Base-by-base conservation (phyloP, 2,329 filamentous ascomycete genomes). In the Aspergillus neoniger region DNA sequence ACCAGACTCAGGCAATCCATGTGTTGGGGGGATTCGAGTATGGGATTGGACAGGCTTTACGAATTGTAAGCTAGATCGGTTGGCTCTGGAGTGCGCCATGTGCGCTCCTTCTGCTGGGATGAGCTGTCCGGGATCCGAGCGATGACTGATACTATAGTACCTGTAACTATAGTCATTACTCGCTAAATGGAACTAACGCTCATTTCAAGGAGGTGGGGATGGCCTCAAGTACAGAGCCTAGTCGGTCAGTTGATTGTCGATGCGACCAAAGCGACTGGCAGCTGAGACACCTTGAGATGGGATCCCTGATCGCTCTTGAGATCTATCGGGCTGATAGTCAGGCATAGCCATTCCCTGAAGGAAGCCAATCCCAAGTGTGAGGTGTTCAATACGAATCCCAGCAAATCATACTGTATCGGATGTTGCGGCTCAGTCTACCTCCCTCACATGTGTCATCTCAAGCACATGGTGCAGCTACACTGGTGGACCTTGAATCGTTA, bases 1-100 rank as follows among this genome's bases (percentile, higher is more conserved):
- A 55, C 30, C 17, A 19, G 14, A 43, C 30, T 55, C 39, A 47
- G 53, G 53, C 53, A 55, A n/a, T 43, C 28, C 30, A 47, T 36
- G 53, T 21, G 53, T 36, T 47, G 41, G 39, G 19, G 12, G 25
- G 21, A 15, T 32, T 10, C 15, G 14, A 41, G n/a, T 5, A 1
- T 30, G 25, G 23, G 43, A 43, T 14, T 55, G 53, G 30, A 25
- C 39, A 21, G 23, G 28, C 7, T 36, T 47, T 21, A 21, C 53
- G 21, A n/a, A 39, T 21, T 32, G 28, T 43, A 14, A 47, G 25
- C 25, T 30, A 50, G 17, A 30, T 17, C 7, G n/a, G 25, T 30
- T 15, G 8, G 15, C 47, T 28, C 12, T 32, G 25, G 25, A 15
- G 15, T 47, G 17, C 7, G n/a, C 9, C 21, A 17, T 47, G 25